Percentiles rank a stretch among this genome's conserved stretches.
phyloP scores from a whole-genome alignment of 345 rosid species.

The Populus simonii region DNA sequence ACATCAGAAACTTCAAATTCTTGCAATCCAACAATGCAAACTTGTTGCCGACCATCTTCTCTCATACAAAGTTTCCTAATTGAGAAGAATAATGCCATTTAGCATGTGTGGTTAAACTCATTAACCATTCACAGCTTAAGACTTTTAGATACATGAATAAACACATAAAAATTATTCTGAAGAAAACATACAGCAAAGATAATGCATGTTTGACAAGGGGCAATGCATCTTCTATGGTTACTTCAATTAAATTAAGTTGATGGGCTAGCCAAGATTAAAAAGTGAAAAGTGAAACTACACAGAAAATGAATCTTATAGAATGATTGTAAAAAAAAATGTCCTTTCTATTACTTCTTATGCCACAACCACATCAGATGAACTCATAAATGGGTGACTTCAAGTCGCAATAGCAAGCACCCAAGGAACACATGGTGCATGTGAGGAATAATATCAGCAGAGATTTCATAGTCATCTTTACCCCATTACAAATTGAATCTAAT shows the following conservation, averaged over 20 bases:
- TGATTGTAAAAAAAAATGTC: not conserved
- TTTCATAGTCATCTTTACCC: conserved; percentile 1
- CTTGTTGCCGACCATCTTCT: conserved; percentile 98
- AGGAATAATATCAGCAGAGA: not conserved
- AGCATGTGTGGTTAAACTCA: not conserved
- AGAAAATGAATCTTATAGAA: not conserved
- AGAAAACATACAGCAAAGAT: not conserved
- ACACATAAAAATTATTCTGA: not conserved
- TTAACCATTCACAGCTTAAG: conserved; percentile 1
- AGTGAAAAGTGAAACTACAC: not conserved
- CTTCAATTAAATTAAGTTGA: not conserved
- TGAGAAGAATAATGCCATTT: conserved; percentile 15
- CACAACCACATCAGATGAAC: not conserved
- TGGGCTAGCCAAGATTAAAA: not conserved
- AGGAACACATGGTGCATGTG: not conserved
- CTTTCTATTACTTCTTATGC: not conserved
- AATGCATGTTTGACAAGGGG: not conserved
- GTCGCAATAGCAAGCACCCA: not conserved
- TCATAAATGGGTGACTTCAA: not conserved
- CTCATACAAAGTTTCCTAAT: conserved; percentile 95
- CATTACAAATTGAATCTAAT: not conserved
- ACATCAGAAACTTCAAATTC: conserved; percentile 95
- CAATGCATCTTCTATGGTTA: not conserved
- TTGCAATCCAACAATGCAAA: conserved; percentile 97
- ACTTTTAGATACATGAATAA: not conserved